These are phyloP conservation scores for Brassica balearica DNA, from an alignment of 441 rosid species.

Conservation along the genomic window DNA sequence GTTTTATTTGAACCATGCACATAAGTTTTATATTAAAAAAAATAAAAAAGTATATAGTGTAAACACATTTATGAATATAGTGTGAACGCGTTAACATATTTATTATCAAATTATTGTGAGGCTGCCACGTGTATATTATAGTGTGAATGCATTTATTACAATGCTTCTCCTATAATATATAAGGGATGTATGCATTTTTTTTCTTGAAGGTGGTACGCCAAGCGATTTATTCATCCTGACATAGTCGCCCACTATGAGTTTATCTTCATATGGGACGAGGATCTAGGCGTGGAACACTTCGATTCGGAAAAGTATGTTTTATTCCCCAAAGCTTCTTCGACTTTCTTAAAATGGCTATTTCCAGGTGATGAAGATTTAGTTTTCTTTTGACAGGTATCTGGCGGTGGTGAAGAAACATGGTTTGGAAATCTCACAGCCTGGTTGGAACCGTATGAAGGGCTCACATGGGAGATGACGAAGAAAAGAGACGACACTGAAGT, in stretches of 20 bases:
- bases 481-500: conserved; percentile 78
- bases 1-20: no score
- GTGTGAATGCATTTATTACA: no score
- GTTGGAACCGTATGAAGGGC: conserved; percentile 73
- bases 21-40: no score
- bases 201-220: conserved; percentile 85
- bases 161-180: no score
- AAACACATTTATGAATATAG: no score
- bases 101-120: no score
- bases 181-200: conserved; percentile 36
- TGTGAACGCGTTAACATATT: no score
- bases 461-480: conserved; percentile 98
- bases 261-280: conserved; percentile 94
- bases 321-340: not conserved
- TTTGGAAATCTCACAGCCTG: conserved; percentile 97
- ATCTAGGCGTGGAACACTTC: conserved; percentile 88
- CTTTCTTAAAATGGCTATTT: no score
- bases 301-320: conserved; percentile 69
- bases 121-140: no score
- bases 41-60: no score
- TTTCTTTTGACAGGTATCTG: conserved; percentile 56
- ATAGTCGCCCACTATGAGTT: conserved; percentile 81
- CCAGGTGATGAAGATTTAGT: no score
- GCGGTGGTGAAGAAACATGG: conserved; percentile 80
- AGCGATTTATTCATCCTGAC: conserved; percentile 91